Conservation (phyloP, 2,329 filamentous ascomycete species). For the Camptophora hylomeconis region DNA sequence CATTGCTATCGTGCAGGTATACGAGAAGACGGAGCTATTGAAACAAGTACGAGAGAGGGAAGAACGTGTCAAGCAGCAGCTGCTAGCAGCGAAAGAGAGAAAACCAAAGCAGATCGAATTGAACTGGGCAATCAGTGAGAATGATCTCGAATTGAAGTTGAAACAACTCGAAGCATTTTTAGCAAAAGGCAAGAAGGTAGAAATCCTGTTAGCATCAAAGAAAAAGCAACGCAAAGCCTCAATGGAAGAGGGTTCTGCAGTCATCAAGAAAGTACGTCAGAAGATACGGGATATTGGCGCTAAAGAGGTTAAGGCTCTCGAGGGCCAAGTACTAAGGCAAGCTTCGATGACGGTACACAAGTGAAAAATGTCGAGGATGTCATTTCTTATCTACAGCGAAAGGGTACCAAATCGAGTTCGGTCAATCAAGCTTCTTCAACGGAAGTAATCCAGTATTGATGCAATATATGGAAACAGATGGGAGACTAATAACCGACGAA, state of each 20-base stretch:
- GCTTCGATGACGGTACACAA: constrained; percentile 12
- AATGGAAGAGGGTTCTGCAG: constrained; percentile 44
- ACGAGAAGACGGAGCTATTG: constrained; percentile 44
- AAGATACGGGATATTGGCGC: constrained; percentile 31
- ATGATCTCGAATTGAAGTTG: constrained; percentile 64
- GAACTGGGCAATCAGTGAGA: constrained; percentile 69
- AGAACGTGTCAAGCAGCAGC: constrained; percentile 23
- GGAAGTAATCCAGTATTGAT: too few species aligned
- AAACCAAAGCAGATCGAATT: constrained; percentile 67
- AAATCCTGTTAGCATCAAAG: constrained; percentile 59
- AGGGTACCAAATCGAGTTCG: too few species aligned
- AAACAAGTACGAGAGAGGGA: constrained; percentile 27
- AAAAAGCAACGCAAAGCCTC: constrained; percentile 48
- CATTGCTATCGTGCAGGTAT: constrained; percentile 57
- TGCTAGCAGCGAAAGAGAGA: constrained; percentile 22
- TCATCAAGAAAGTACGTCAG: constrained; percentile 41
- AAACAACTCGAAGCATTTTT: constrained; percentile 57
- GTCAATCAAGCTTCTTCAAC: too few species aligned
- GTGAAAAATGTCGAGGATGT: too few species aligned
- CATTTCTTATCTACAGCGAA: too few species aligned
- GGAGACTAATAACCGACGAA: too few species aligned
- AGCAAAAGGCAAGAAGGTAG: constrained; percentile 60
- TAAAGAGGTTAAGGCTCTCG: constrained; percentile 27
- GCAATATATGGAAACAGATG: too few species aligned
- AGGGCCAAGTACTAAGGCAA: constrained; percentile 27